Evolutionary conservation across 140 eudicot species (phyloP).

Genomic region (Erigeron philadelphicus): DNA sequence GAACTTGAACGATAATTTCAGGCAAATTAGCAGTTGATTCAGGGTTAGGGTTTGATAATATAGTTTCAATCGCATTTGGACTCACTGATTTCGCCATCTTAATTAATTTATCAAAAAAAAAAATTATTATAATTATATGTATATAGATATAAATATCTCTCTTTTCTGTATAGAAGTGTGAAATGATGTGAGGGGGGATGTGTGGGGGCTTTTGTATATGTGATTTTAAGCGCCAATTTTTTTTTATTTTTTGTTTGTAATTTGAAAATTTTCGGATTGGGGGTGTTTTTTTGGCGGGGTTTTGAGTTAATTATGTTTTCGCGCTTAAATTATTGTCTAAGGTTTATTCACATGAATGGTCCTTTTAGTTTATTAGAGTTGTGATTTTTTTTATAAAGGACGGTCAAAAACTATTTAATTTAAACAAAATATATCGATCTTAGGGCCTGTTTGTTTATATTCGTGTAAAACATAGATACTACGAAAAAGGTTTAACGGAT

Average conservation of each 20-base stretch:
- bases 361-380: neutral
- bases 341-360: neutral
- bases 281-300: constrained; percentile 23
- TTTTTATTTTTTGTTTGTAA: neutral
- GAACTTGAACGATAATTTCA: constrained; percentile 66
- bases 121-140: neutral
- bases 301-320: constrained; percentile 4
- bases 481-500: too few relatives aligned
- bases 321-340: neutral
- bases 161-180: constrained; percentile 2
- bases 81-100: constrained; percentile 57
- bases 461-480: too few relatives aligned
- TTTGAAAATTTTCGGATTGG: constrained; percentile 8
- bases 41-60: constrained; percentile 67
- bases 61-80: constrained; percentile 56
- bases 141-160: too few relatives aligned
- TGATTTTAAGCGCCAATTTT: constrained; percentile 31
- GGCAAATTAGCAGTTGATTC: constrained; percentile 56
- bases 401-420: too few relatives aligned
- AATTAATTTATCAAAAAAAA: neutral
- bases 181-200: constrained; percentile 9
- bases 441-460: too few relatives aligned
- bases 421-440: too few relatives aligned
- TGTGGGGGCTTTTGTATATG: constrained; percentile 26
- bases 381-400: neutral